These are phyloP conservation scores for Leishmania gerbilli DNA, from an alignment of 208 protist species.

Conservation along the genomic window DNA sequence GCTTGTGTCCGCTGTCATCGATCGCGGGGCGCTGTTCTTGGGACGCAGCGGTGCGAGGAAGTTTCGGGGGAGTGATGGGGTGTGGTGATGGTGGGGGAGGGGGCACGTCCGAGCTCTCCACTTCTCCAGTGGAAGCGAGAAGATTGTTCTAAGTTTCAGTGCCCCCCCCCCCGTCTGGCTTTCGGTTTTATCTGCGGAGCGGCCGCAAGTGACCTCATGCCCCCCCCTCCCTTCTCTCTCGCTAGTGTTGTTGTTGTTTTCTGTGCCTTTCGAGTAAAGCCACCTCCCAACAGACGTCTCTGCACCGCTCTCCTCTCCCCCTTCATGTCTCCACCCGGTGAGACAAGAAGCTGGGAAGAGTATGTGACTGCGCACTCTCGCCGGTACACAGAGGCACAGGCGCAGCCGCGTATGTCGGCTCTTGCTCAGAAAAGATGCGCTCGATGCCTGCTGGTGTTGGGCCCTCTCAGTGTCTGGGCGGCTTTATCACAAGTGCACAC, in stretches of 20 bases:
- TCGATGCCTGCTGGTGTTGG: not conserved
- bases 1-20: too few relatives aligned
- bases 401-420: not conserved
- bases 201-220: not conserved
- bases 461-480: not conserved
- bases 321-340: not conserved
- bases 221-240: too few relatives aligned
- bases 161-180: not conserved
- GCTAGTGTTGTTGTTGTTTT: not conserved
- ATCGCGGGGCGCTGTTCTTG: not conserved
- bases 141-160: not conserved
- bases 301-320: not conserved
- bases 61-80: not conserved
- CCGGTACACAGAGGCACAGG: not conserved
- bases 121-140: not conserved
- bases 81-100: not conserved
- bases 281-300: not conserved
- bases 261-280: not conserved
- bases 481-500: not conserved
- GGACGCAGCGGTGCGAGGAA: not conserved
- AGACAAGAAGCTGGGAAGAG: not conserved
- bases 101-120: not conserved
- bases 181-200: not conserved
- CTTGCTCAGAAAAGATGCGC: not conserved
- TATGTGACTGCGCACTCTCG: not conserved